Conservation (phyloP, 2,329 filamentous ascomycete species). For the Botrytis pseudocinerea region DNA sequence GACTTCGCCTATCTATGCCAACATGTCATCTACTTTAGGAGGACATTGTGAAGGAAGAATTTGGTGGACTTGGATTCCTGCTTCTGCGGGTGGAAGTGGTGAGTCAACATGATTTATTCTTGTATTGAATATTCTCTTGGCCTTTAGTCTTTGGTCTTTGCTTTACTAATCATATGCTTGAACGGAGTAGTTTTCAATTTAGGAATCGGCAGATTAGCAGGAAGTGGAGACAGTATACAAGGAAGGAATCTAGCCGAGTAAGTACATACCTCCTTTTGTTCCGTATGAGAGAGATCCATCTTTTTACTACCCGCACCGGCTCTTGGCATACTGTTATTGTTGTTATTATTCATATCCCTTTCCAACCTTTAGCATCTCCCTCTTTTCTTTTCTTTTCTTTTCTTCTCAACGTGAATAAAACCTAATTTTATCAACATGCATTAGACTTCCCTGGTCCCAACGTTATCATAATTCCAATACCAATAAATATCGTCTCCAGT, state of each 20-base stretch:
- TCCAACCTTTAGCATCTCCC: no score
- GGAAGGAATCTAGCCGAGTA: background rate
- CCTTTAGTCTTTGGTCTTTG: background rate
- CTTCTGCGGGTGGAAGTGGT: constrained; percentile 2
- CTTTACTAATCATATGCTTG: background rate
- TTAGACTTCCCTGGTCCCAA: background rate
- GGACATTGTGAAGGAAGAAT: background rate
- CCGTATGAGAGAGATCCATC: background rate
- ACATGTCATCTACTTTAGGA: background rate
- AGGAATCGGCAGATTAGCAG: background rate
- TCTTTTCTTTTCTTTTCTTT: no score
- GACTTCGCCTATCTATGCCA: background rate
- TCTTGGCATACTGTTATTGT: no score
- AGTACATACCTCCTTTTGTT: background rate
- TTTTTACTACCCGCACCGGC: background rate
- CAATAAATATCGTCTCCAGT: background rate
- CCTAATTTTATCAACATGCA: background rate
- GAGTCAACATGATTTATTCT: background rate
- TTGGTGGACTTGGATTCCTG: background rate
- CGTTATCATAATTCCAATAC: background rate
- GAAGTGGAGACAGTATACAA: background rate
- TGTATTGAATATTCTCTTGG: background rate
- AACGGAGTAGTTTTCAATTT: background rate
- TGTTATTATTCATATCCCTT: no score
- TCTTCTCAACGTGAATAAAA: background rate